A percentile compares a stretch with the other conserved stretches of the same genome.
phyloP scores from a whole-genome alignment of 2,329 filamentous ascomycete species.

The Rasamsonia emersonii region DNA sequence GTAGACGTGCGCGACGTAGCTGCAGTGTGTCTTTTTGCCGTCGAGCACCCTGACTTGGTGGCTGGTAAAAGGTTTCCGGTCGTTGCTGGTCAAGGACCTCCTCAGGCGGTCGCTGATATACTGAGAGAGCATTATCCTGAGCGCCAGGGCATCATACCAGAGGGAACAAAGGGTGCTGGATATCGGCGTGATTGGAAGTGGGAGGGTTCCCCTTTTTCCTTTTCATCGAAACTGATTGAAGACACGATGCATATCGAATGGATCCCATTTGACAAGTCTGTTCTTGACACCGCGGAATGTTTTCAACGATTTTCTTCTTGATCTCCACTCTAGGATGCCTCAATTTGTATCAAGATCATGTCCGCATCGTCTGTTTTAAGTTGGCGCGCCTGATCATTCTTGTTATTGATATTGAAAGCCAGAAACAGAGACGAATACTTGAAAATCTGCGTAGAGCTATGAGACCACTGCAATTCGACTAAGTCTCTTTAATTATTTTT shows the following conservation, averaged over 20 bases:
- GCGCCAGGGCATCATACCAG: slow-evolving; percentile 2
- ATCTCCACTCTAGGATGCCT: no score
- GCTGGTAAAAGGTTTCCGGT: slow-evolving; percentile 13
- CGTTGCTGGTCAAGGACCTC: slow-evolving; percentile 14
- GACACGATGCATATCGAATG: slow-evolving; percentile 13
- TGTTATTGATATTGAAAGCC: no score
- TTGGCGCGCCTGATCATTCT: no score
- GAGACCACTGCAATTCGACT: no score
- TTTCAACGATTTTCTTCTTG: no score
- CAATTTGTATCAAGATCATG: no score
- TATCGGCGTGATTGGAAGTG: slow-evolving; percentile 6
- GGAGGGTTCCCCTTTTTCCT: not conserved
- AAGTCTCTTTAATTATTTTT: no score
- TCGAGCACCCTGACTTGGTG: slow-evolving; percentile 12
- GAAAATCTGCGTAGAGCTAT: no score
- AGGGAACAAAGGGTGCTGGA: slow-evolving; percentile 1
- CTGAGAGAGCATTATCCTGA: slow-evolving; percentile 9
- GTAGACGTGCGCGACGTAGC: slow-evolving; percentile 18
- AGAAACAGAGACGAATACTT: no score
- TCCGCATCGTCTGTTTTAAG: no score
- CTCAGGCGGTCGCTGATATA: slow-evolving; percentile 15
- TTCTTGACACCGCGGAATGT: slow-evolving; percentile 14
- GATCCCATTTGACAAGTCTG: slow-evolving; percentile 11
- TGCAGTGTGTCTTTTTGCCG: slow-evolving; percentile 13
- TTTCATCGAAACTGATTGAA: slow-evolving; percentile 11